These are phyloP conservation scores for Dryas octopetala DNA, from an alignment of 306 rosid species.

Conservation along the genomic window DNA sequence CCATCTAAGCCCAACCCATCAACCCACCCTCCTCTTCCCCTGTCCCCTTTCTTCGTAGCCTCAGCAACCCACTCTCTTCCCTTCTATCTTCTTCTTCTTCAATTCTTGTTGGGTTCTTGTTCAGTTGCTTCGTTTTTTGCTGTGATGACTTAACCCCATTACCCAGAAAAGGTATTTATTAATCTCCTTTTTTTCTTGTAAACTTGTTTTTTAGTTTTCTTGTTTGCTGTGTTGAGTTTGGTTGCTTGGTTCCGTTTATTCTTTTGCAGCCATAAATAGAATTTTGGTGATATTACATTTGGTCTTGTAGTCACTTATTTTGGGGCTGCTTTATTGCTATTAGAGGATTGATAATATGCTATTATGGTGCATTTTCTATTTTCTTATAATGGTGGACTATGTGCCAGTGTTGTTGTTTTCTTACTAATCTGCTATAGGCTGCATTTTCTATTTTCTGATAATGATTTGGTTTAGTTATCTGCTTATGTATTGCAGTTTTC, in stretches of 20 bases:
- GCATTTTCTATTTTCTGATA: neutral
- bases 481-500: neutral
- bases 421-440: too few species aligned
- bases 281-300: neutral
- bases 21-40: neutral
- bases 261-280: neutral
- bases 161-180: neutral
- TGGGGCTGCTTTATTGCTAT: neutral
- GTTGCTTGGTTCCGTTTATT: neutral
- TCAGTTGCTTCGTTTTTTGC: conserved; percentile 2
- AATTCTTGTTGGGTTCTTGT: neutral
- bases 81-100: neutral
- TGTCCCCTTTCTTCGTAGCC: too few species aligned
- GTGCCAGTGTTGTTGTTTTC: neutral
- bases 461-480: neutral
- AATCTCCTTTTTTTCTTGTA: neutral
- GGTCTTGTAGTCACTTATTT: neutral
- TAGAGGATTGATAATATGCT: neutral
- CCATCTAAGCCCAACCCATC: conserved; percentile 2
- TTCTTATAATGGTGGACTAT: neutral
- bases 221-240: neutral
- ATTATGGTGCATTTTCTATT: neutral
- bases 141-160: neutral
- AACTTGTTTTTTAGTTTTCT: neutral
- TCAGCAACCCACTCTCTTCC: neutral